Conservation (phyloP, 2,329 filamentous ascomycete species). For the Ceratocystis lukuohia region DNA sequence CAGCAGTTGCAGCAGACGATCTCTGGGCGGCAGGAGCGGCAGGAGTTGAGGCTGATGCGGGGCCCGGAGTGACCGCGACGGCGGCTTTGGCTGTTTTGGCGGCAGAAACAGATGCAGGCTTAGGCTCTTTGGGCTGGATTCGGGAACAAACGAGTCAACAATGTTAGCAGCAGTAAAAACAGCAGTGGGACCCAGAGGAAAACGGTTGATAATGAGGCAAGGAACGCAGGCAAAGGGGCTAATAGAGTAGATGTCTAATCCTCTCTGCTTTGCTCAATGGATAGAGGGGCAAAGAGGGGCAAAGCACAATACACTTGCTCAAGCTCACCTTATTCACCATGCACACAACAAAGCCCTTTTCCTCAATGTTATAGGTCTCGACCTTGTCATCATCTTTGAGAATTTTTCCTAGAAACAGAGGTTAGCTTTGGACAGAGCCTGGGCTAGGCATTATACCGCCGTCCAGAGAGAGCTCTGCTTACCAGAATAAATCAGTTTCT, state of each 20-base stretch:
- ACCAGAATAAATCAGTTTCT: conserved; percentile 99
- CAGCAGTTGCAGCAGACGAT: conserved; percentile 34
- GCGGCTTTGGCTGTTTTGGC: conserved; percentile 39
- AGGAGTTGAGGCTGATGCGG: conserved; percentile 36
- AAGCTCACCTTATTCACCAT: conserved; percentile 81
- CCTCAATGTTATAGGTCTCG: conserved; percentile 94
- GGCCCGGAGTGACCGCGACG: conserved; percentile 49
- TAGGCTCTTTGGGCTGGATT: conserved; percentile 49
- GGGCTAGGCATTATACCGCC: background rate
- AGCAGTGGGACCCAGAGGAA: background rate
- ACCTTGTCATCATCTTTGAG: conserved; percentile 95
- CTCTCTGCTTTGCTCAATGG: background rate
- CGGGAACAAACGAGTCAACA: background rate
- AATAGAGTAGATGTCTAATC: background rate
- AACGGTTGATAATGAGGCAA: background rate
- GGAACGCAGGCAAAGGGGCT: background rate
- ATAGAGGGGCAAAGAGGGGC: background rate
- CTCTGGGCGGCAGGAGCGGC: conserved; percentile 39
- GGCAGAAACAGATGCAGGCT: conserved; percentile 47
- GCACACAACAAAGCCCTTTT: conserved; percentile 98
- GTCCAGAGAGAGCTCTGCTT: conserved; percentile 26
- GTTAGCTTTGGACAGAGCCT: background rate
- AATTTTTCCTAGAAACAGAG: conserved; percentile 63
- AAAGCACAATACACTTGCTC: background rate
- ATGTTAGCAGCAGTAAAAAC: background rate